phyloP scores from a whole-genome alignment of 2,329 filamentous ascomycete genomes.

The Beauveria asiatica region DNA sequence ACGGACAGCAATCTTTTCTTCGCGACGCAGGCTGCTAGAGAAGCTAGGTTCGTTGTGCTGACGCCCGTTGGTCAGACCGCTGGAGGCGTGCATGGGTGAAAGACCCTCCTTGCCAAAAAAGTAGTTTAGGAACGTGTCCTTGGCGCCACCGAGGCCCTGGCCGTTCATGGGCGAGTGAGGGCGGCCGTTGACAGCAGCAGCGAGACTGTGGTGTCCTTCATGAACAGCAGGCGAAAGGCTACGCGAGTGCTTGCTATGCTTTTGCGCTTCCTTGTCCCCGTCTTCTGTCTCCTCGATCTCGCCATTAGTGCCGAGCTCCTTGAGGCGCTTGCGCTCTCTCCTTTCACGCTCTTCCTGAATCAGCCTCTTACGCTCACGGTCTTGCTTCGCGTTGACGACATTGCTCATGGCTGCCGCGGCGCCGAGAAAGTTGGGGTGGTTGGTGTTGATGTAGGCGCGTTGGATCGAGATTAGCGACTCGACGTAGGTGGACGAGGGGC shows the following conservation, averaged over 20 bases:
- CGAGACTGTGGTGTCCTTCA: slow-evolving; percentile 52
- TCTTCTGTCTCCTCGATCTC: slow-evolving; percentile 59
- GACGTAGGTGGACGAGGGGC: slow-evolving; percentile 82
- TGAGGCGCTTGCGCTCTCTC: slow-evolving; percentile 72
- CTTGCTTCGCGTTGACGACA: slow-evolving; percentile 89
- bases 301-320: slow-evolving; percentile 78
- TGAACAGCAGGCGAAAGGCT: slow-evolving; percentile 78
- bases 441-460: slow-evolving; percentile 97
- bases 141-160: slow-evolving; percentile 50
- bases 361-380: slow-evolving; percentile 75
- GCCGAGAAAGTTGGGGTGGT: slow-evolving; percentile 96
- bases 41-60: slow-evolving; percentile 77
- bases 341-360: slow-evolving; percentile 79
- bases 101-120: slow-evolving; percentile 95
- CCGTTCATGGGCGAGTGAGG: slow-evolving; percentile 55
- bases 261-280: slow-evolving; percentile 45
- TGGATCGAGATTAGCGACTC: slow-evolving; percentile 97
- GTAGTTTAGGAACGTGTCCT: slow-evolving; percentile 94
- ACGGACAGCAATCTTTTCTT: slow-evolving; percentile 48
- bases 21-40: slow-evolving; percentile 72
- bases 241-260: slow-evolving; percentile 41
- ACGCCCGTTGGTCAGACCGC: slow-evolving; percentile 31
- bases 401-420: slow-evolving; percentile 96
- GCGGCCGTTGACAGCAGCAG: slow-evolving; percentile 60
- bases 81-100: slow-evolving; percentile 28